Evolutionary conservation across 176 grass and related monocot species (phyloP).

Genomic region (Alloteropsis semialata): DNA sequence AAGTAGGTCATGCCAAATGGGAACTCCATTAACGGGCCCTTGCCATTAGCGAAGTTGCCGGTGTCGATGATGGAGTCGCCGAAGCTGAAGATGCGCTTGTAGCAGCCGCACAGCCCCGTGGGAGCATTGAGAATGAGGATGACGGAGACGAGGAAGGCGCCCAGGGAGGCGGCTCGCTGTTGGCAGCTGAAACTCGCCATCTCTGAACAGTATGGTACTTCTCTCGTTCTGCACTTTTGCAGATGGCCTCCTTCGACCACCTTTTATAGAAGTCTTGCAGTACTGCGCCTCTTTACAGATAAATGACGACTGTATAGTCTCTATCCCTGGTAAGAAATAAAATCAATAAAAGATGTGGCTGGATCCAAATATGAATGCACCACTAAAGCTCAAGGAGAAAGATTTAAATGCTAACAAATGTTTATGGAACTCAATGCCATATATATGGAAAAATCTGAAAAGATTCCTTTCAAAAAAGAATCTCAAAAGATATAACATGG

Average conservation of each 20-base stretch:
- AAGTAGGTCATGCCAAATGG: conserved; percentile 77
- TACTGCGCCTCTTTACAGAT: not conserved
- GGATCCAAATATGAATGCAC: not conserved
- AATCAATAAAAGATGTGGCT: not conserved
- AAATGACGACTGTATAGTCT: too few species aligned
- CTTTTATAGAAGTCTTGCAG: not conserved
- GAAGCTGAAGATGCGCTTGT: conserved; percentile 57
- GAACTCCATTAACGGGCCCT: not conserved
- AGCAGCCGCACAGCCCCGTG: too few species aligned
- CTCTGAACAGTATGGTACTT: not conserved
- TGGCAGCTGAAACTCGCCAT: not conserved
- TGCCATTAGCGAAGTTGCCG: conserved; percentile 39
- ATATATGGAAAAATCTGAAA: not conserved
- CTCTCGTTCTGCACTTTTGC: not conserved
- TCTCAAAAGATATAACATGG: not conserved
- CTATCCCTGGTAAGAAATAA: not conserved
- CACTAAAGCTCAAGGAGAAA: not conserved
- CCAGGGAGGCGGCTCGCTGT: not conserved
- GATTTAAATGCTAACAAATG: not conserved
- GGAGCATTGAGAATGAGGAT: not conserved
- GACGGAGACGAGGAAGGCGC: not conserved
- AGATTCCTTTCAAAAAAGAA: not conserved
- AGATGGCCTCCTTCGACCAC: not conserved
- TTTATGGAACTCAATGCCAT: not conserved
- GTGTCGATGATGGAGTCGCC: conserved; percentile 76